Conservation (phyloP, 345 rosid species). For the Pistacia integerrima region DNA sequence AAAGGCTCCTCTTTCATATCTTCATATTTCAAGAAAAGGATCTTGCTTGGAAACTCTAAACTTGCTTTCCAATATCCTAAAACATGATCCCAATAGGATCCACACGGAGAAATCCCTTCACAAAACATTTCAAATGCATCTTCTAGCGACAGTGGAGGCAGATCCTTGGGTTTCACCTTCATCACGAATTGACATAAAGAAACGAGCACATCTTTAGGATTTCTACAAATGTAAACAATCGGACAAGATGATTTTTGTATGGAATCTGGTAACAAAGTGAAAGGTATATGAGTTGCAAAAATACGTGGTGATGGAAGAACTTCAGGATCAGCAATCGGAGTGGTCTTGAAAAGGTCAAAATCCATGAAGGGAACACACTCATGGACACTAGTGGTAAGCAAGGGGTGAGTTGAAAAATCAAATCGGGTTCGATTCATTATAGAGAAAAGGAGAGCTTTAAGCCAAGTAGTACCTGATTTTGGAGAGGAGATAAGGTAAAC, state of each 20-base stretch:
- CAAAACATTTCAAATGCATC: constrained; percentile 19
- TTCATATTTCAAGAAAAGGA: constrained; percentile 12
- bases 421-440: not conserved
- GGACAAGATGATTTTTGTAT: not conserved
- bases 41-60: not conserved
- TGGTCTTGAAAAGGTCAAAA: not conserved
- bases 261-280: constrained; percentile 8
- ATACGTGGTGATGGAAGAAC: not conserved
- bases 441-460: not conserved
- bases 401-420: constrained; percentile 12
- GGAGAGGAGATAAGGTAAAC: not conserved
- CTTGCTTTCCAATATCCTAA: constrained; percentile 17
- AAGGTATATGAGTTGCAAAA: constrained; percentile 12
- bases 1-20: constrained; percentile 2
- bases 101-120: not conserved
- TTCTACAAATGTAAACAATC: not conserved
- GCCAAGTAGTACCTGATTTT: constrained; percentile 11
- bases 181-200: constrained; percentile 12
- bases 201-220: constrained; percentile 6
- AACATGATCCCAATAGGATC: constrained; percentile 17
- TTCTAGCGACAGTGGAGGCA: not conserved
- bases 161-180: not conserved
- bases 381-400: constrained; percentile 18
- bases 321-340: constrained; percentile 2
- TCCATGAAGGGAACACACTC: constrained; percentile 27